These are phyloP conservation scores for Colletotrichum echinochloae DNA, from an alignment of 2,329 filamentous ascomycete species.

Conservation along the genomic window DNA sequence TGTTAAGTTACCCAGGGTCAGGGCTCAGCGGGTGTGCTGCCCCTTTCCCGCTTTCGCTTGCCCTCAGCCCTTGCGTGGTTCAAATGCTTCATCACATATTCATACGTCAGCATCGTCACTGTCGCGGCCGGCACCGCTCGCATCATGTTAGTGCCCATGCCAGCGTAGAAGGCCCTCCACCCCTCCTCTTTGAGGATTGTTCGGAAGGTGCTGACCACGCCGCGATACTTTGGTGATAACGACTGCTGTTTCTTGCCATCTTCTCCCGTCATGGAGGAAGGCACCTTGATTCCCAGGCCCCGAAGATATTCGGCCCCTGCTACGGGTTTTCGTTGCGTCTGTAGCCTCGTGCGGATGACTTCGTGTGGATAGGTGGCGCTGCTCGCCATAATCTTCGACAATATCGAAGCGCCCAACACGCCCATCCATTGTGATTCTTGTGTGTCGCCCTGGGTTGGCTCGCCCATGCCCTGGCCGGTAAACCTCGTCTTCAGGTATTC, in stretches of 20 bases:
- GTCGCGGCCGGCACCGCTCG: constrained; percentile 94
- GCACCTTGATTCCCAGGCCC: constrained; percentile 58
- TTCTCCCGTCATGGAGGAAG: constrained; percentile 58
- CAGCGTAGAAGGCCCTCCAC: constrained; percentile 96
- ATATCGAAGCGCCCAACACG: constrained; percentile 86
- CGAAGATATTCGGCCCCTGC: constrained; percentile 65
- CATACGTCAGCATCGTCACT: constrained; percentile 97
- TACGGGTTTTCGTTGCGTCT: constrained; percentile 86
- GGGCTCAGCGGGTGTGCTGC: constrained; percentile 20
- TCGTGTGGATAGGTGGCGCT: constrained; percentile 98
- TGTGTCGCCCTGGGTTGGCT: constrained; percentile 63
- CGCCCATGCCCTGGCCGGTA: constrained; percentile 89
- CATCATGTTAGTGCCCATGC: constrained; percentile 98
- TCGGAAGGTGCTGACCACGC: constrained; percentile 83
- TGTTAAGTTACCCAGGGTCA: constrained; percentile 17
- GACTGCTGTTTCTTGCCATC: constrained; percentile 46
- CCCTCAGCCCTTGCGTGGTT: constrained; percentile 58
- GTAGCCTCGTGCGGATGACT: constrained; percentile 90
- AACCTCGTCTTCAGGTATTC: constrained; percentile 93
- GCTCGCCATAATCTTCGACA: constrained; percentile 95
- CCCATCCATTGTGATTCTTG: constrained; percentile 81
- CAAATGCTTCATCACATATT: constrained; percentile 74
- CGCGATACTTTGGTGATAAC: constrained; percentile 72
- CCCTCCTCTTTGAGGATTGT: constrained; percentile 92
- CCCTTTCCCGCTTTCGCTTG: constrained; percentile 47